Evolutionary conservation across 2,329 filamentous ascomycete genomes (phyloP).

Genomic region (Alternaria incomplexa): DNA sequence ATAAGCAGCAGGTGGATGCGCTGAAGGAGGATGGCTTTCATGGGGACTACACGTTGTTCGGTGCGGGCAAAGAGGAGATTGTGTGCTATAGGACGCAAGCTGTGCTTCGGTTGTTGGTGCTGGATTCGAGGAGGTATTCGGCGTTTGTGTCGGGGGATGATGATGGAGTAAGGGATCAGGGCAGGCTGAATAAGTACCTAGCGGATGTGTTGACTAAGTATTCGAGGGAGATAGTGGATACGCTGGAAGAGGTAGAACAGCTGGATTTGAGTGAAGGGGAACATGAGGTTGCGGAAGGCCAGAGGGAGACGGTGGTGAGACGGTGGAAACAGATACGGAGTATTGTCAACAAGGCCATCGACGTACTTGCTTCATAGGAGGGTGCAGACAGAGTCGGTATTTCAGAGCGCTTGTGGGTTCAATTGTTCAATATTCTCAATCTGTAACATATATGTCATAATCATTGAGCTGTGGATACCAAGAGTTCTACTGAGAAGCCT

Average conservation of each 20-base stretch:
- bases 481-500: conserved; percentile 7
- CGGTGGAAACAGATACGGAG: conserved; percentile 49
- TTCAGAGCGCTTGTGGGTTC: background rate
- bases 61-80: conserved; percentile 11
- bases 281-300: conserved; percentile 12
- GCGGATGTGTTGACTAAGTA: conserved; percentile 38
- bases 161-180: conserved; percentile 43
- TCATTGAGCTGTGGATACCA: conserved; percentile 10
- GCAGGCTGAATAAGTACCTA: conserved; percentile 48
- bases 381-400: background rate
- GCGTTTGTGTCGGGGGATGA: conserved; percentile 41
- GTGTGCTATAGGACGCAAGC: conserved; percentile 56
- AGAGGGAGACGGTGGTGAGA: conserved; percentile 32
- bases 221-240: conserved; percentile 34
- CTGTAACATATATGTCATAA: conserved; percentile 4
- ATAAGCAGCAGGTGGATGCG: conserved; percentile 34
- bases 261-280: conserved; percentile 19
- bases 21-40: conserved; percentile 54
- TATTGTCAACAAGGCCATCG: conserved; percentile 26
- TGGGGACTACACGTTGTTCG: conserved; percentile 38
- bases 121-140: conserved; percentile 38
- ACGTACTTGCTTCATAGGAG: background rate
- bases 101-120: conserved; percentile 46
- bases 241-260: conserved; percentile 33
- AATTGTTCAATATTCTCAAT: background rate